Conservation (phyloP, 768 basidiomycete species). For the Tulasnella calospora region DNA sequence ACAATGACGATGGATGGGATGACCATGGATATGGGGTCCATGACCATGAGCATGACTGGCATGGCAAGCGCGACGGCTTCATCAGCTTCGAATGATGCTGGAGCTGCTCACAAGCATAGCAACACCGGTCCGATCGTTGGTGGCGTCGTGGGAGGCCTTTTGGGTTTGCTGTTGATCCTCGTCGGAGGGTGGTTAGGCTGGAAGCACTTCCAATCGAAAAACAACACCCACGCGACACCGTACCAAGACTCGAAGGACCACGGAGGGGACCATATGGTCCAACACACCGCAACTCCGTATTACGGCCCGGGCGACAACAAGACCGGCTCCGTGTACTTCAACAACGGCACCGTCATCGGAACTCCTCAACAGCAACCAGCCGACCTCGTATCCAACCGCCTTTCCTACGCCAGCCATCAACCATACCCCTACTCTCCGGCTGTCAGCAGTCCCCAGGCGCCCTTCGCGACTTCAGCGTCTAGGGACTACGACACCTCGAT, state of each 20-base stretch:
- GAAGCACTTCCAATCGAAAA: background rate
- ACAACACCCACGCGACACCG: background rate
- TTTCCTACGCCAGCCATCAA: conserved; percentile 3
- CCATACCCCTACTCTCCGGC: background rate
- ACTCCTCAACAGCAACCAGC: background rate
- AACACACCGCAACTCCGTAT: background rate
- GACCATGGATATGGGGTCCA: background rate
- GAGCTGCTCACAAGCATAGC: background rate
- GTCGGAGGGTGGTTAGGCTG: background rate
- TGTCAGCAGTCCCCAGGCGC: background rate
- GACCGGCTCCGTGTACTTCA: background rate
- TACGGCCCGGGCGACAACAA: background rate
- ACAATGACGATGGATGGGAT: conserved; percentile 2
- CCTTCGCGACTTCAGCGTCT: background rate
- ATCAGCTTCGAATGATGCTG: background rate
- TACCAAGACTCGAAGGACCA: background rate
- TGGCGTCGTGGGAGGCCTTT: background rate
- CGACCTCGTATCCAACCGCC: background rate
- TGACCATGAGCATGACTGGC: background rate
- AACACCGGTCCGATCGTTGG: conserved; percentile 1
- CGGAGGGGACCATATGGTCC: background rate
- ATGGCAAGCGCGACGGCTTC: background rate
- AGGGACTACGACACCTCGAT: conserved; percentile 1
- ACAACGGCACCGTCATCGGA: background rate
- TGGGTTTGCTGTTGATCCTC: background rate